Base-by-base conservation (phyloP, 2,329 filamentous ascomycete genomes). In the Diplodia scrobiculata region DNA sequence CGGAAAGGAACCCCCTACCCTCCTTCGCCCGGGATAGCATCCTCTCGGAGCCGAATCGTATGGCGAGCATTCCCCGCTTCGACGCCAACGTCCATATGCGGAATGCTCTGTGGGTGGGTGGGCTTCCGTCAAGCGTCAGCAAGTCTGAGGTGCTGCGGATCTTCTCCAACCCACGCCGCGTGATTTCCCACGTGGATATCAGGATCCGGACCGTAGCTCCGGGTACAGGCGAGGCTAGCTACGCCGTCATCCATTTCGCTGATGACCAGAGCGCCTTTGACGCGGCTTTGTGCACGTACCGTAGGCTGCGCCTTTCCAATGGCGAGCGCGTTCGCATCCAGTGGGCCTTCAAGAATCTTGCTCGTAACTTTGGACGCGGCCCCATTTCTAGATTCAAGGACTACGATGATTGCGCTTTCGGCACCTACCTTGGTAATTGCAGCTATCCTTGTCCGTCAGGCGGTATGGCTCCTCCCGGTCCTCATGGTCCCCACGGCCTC, bases 101-200 rank as follows among this genome's bases (percentile, higher is more conserved):
- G 13, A 36, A 36, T 14, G 63, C 53, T 9, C 52, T 65, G 17
- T 65, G 53, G 52, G 34, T 65, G 9, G 63, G 63, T 4, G 53
- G 50, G 17, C 63, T 65, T 14, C 63, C 63, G 3, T 36, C 52
- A 1, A 41, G 27, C 13, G 27, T 65, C n/a, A 59, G 53, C 14
- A 65, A 65, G 32, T 19, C 41, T 17, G 52, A 65, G 17, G 14
- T 65, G 6, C 10, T 25, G 5, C 52, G 63, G 14, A 51, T 59
- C 21, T 65, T 65, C 45, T 45, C 32, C 13, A 45, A 52, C 27
- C 29, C 13, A 7, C n/a, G 29, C 6, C 32, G 52, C 3, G n/a
- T 27, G n/a, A 50, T 65, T n/a, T 27, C 38, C 17, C 25, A 51
- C 7, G 50, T 65, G 2, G 45, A 65, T 11, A 29, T 65, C 3